Evolutionary conservation across 495 filamentous ascomycete genomes (phyloP), one percentile per base, ranked within the genome.

Genomic region (Terfezia boudieri): DNA sequence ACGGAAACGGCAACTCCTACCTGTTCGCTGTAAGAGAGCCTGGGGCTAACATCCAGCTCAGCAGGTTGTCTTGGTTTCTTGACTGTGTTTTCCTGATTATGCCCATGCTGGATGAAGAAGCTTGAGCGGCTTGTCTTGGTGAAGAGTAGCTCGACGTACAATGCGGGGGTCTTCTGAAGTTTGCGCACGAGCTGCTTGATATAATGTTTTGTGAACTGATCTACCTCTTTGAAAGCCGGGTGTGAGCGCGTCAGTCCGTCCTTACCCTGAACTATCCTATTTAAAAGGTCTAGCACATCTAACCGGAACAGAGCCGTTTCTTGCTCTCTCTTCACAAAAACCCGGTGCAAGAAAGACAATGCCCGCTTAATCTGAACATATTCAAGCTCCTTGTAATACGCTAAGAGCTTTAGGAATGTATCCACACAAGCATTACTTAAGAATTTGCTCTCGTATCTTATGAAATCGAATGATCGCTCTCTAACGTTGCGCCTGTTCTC

Each of bases 391-490:
- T 73, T 73, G 64, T 94, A 95, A 66, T 75, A 90, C 50, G 73
- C 75, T 6, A 81, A 78, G 58, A 95, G 86, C 8, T 75, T 66
- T 38, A 95, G 74, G 60, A 90, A 99, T 0, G 90, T 94, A 61
- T 96, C 80, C 51, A 96, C 76, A 53, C 85, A 89, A 50, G 74
- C 78, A 62, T 95, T 86, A 8, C 78, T 81, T 56, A 82, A 75
- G 62, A 95, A 94, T 55, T 83, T 83, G 50, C 75, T 69, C 16
- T 81, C 70, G 59, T 95, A 96, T 4, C 83, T 79, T 36, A 71
- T 77, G 67, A 96, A 99, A 67, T 96, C 87, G 64, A 99, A 99
- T 58, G 87, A 90, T 16, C 90, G 76, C 65, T 99, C 92, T 49
- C 74, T 78, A 57, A 57, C 55, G 2, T 77, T 78, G 0, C 77